Conservation (phyloP, 805 yeast genomes). For the Candida qinlingensis region DNA sequence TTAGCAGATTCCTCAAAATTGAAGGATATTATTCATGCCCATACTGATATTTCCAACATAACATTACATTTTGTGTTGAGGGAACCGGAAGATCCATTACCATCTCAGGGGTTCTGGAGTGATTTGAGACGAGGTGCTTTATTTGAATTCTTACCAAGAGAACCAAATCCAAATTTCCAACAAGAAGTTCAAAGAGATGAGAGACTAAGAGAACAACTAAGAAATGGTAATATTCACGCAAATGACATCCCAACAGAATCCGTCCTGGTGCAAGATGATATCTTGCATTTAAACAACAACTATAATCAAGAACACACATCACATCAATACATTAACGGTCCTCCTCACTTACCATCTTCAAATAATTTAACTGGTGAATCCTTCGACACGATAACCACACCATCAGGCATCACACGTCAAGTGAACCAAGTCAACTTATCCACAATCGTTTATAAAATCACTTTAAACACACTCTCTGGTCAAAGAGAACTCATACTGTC, state of each 20-base stretch:
- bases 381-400: conserved; percentile 19
- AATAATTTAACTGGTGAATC: conserved; percentile 21
- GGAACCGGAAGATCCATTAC: conserved; percentile 13
- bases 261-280: conserved; percentile 3
- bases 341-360: conserved; percentile 3
- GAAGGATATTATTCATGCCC: conserved; percentile 10
- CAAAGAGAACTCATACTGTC: conserved; percentile 18
- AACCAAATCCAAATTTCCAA: conserved; percentile 24
- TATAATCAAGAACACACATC: background rate
- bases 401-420: background rate
- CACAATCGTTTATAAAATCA: conserved; percentile 9
- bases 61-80: conserved; percentile 21
- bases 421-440: conserved; percentile 16
- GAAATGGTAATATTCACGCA: conserved; percentile 1
- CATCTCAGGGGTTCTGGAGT: conserved; percentile 23
- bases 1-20: conserved; percentile 17
- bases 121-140: conserved; percentile 23
- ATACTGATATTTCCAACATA: background rate
- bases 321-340: background rate
- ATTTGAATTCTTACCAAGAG: conserved; percentile 28
- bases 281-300: background rate
- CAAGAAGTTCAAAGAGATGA: conserved; percentile 22
- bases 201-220: conserved; percentile 19
- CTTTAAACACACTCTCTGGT: conserved; percentile 12
- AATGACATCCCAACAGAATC: background rate